Evolutionary conservation across 305 asterid genomes (phyloP).

Genomic region (Plantago rigida): DNA sequence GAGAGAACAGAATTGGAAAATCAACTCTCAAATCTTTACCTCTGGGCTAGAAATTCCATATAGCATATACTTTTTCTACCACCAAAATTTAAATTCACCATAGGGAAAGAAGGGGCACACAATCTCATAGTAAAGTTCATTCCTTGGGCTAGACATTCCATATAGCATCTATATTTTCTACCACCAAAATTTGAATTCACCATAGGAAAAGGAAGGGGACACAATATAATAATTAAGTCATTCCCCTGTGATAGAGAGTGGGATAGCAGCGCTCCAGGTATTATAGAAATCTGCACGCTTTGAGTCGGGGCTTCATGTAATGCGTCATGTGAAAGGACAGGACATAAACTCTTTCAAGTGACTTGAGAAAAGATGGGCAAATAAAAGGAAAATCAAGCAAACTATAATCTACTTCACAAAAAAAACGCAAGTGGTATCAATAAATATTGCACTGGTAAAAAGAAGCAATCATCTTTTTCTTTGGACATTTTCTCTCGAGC

Average conservation of each 20-base stretch:
- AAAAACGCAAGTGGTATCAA: too few species aligned
- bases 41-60: too few species aligned
- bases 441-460: not conserved
- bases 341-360: not conserved
- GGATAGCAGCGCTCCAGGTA: not conserved
- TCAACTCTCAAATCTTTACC: not conserved
- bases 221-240: too few species aligned
- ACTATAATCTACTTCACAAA: not conserved
- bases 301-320: slow-evolving; percentile 6
- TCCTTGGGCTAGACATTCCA: not conserved
- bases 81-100: too few species aligned
- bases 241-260: too few species aligned
- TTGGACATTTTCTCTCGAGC: not conserved
- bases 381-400: slow-evolving; percentile 20
- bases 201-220: too few species aligned
- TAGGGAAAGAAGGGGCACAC: too few species aligned
- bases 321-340: not conserved
- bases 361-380: not conserved
- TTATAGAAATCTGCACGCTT: slow-evolving; percentile 1
- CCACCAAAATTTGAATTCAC: too few species aligned
- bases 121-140: too few species aligned
- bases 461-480: not conserved
- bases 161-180: not conserved
- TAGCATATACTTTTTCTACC: too few species aligned
- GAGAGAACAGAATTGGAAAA: not conserved